Evolutionary conservation across 306 rosid genomes (phyloP), one percentile per base, ranked within the genome.

Genomic region (Fagus crenata): DNA sequence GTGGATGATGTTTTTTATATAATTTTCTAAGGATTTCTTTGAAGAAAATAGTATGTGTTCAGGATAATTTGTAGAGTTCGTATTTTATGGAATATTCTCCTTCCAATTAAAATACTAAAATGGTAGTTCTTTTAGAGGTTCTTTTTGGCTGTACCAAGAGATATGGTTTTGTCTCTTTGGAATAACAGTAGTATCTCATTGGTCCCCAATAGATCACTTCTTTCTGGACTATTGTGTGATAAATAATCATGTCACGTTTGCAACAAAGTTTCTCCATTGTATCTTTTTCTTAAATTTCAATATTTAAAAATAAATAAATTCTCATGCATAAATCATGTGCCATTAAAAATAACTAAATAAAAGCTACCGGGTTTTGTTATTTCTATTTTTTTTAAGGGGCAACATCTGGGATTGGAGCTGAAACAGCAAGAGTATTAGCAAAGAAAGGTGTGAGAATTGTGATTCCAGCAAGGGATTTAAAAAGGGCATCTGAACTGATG

Each of bases 361-460:
- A 37, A 37, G 6, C 5, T 4, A 70, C 28, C 18, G 32, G 49
- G 49, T 77, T 49, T 67, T 78, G 46, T 61, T 65, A 69, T 76
- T 43, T 14, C 41, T 2, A 4, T 77, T 72, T 18, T 9, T 64
- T 83, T 65, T 75, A 76, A 93, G 97, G 99, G 56, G 97, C 89
- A 15, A 86, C 91, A 15, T 91, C 97, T 39, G 98, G 98, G 2
- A 92, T 92, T 72, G 98, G 98, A 84, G 96, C 90, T 72, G 98
- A 95, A 83, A 95, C 98, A 63, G 98, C 97, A 0, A 89, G 97
- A 69, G 97, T 89, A 49, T 77, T 95, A 55, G 98, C 98, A 60
- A 95, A 88, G 90, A 90, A 92, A 84, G 98, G 98, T 18, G 92
- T 90, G 73, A 90, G 91, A 73, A 85, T 95, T 31, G 98, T 95